phyloP scores from a whole-genome alignment of 169 alveolate species.

The Eimeria zaria region DNA sequence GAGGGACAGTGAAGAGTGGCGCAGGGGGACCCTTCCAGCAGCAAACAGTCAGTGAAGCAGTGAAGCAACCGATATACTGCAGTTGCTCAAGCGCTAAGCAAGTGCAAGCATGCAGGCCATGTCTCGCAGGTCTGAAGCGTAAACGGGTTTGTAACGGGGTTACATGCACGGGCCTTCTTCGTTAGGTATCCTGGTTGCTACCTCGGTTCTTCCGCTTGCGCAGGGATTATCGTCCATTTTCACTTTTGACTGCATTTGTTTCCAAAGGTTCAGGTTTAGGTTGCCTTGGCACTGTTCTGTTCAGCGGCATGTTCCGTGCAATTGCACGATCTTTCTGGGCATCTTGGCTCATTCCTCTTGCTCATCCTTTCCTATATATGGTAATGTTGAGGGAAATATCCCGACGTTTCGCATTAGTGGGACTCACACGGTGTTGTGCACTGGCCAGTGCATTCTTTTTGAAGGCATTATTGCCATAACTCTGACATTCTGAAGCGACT shows the following conservation, averaged over 20 bases:
- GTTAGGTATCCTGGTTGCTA: neutral
- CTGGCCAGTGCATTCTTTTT: neutral
- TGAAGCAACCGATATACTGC: neutral
- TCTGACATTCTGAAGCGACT: neutral
- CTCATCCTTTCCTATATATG: neutral
- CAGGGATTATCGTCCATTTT: neutral
- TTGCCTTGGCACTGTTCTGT: neutral
- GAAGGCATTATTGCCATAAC: neutral
- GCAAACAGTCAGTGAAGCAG: neutral
- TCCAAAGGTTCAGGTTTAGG: neutral
- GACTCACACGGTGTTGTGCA: neutral
- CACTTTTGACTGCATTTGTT: neutral
- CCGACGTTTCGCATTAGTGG: neutral
- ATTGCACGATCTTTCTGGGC: neutral
- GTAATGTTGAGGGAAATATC: neutral
- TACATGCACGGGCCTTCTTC: neutral
- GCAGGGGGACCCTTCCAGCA: neutral
- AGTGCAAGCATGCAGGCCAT: neutral
- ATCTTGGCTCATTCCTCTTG: neutral
- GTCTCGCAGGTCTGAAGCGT: neutral
- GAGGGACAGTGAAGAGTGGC: neutral
- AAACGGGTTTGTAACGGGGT: neutral
- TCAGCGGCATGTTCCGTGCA: neutral
- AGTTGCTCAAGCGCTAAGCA: neutral
- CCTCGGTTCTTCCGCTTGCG: neutral